phyloP scores from a whole-genome alignment of 257 asterid species.

The Scutellaria galericulata region DNA sequence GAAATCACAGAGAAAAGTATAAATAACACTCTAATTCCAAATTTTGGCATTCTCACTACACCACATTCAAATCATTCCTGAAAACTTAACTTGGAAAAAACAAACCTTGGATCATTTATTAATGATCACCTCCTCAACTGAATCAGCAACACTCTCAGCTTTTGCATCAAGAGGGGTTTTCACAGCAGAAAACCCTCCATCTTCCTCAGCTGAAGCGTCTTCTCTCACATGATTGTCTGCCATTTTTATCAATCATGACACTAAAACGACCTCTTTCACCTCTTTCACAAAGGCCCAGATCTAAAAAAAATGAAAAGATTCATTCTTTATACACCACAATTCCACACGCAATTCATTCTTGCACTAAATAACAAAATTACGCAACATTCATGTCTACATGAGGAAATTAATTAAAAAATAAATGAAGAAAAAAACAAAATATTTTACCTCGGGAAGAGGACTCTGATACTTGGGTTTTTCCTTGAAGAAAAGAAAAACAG shows the following conservation, averaged over 20 bases:
- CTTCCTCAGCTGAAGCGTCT: slow-evolving; percentile 57
- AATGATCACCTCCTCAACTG: slow-evolving; percentile 53
- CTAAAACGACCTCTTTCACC: slow-evolving; percentile 29
- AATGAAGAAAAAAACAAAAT: slow-evolving; percentile 8
- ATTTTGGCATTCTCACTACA: too few species aligned
- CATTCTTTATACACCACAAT: slow-evolving; percentile 32
- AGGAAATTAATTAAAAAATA: not conserved
- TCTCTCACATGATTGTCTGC: slow-evolving; percentile 50
- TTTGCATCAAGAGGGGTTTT: slow-evolving; percentile 36
- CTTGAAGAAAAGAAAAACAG: slow-evolving; percentile 29
- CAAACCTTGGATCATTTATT: not conserved
- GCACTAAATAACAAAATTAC: slow-evolving; percentile 36
- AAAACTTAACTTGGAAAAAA: not conserved
- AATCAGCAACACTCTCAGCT: slow-evolving; percentile 47
- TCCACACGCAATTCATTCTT: slow-evolving; percentile 29
- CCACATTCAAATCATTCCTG: not conserved
- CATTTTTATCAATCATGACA: slow-evolving; percentile 60
- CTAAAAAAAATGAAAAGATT: slow-evolving; percentile 45
- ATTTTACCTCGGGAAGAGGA: slow-evolving; percentile 43
- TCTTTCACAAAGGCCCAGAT: slow-evolving; percentile 47
- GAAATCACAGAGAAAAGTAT: not conserved
- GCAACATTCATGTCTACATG: slow-evolving; percentile 14
- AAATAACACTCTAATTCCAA: not conserved
- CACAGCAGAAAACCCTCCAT: slow-evolving; percentile 38
- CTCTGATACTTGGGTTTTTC: slow-evolving; percentile 37